These are phyloP conservation scores for Lentinula edodes DNA, from an alignment of 768 basidiomycete species.

Conservation along the genomic window DNA sequence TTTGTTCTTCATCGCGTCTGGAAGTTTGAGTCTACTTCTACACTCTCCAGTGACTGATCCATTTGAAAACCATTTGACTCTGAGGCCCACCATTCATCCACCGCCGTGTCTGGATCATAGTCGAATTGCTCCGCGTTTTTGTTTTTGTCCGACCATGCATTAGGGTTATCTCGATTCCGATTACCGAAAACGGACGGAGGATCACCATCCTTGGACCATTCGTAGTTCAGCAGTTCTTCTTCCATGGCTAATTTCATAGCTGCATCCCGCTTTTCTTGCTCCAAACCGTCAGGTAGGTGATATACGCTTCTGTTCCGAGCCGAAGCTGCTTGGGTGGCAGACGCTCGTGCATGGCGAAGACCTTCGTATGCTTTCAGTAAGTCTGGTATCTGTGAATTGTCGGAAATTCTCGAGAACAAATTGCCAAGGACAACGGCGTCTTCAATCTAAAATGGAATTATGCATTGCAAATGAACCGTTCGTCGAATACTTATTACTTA, in stretches of 20 bases:
- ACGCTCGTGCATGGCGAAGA: slow-evolving; percentile 45
- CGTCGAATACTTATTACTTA: slow-evolving; percentile 23
- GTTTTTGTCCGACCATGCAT: slow-evolving; percentile 53
- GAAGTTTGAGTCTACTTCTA: too few relatives aligned
- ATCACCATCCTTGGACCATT: slow-evolving; percentile 2
- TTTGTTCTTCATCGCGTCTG: too few relatives aligned
- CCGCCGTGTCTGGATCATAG: slow-evolving; percentile 49
- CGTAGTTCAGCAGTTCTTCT: slow-evolving; percentile 21
- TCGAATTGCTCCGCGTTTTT: slow-evolving; percentile 44
- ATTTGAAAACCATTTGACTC: neutral
- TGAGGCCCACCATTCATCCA: slow-evolving; percentile 43
- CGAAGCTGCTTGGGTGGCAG: slow-evolving; percentile 42
- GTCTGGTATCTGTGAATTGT: slow-evolving; percentile 19
- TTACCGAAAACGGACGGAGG: neutral
- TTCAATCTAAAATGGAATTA: slow-evolving; percentile 18
- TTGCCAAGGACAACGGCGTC: slow-evolving; percentile 29
- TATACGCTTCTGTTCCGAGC: slow-evolving; percentile 49
- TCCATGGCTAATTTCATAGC: slow-evolving; percentile 47
- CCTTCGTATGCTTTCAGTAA: slow-evolving; percentile 47
- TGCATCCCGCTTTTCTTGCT: slow-evolving; percentile 44
- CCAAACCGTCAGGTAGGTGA: slow-evolving; percentile 50
- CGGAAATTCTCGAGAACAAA: slow-evolving; percentile 7
- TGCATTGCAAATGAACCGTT: neutral
- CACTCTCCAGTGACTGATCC: too few relatives aligned
- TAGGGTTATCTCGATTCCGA: slow-evolving; percentile 28